Evolutionary conservation across 176 grass and related monocot species (phyloP), one percentile per base, ranked within the genome.

Genomic region (Juncus effusus): DNA sequence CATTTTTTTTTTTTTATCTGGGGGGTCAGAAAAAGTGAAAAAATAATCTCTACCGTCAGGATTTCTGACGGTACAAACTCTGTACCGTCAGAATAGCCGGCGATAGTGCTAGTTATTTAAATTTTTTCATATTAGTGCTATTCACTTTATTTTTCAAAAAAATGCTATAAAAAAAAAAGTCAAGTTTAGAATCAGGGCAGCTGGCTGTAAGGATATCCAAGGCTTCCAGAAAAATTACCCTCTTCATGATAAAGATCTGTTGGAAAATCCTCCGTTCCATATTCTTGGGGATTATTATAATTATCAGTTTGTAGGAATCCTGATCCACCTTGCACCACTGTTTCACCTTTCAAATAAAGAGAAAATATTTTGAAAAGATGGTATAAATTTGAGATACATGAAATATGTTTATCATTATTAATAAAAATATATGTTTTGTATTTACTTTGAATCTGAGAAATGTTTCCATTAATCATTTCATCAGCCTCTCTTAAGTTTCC

Each of bases 221-320:
- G 19, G 19, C 68, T 59, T 15, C 12, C 39, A 7, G 68, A 72
- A 45, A n/a, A 72, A 59, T 38, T 72, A 16, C 68, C 54, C 42
- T 72, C 54, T 28, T 72, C 68, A 6, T 47, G 44, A 1, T 28
- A 28, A 28, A n/a, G 51, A 14, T 69, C 51, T 55, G 36, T 38
- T 69, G 38, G 52, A 45, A 47, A 59, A 19, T 72, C 40, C 19
- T 57, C 57, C 40, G 42, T n/a, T 15, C 68, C 54, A 36, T 36
- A 42, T 10, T 72, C 68, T 72, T 72, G 54, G 52, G 53, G 56
- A 72, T 13, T 72, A 72, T 13, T 72, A 42, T 45, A 42, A 19
- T 38, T 36, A 41, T 72, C 16, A 28, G 38, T 56, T 36, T 72
- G 52, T 16, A 6, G 14, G 42, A 7, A 10, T 5, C 68, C 39